Conservation (phyloP, 2,329 filamentous ascomycete species). For the Cordyceps cateniannulata region DNA sequence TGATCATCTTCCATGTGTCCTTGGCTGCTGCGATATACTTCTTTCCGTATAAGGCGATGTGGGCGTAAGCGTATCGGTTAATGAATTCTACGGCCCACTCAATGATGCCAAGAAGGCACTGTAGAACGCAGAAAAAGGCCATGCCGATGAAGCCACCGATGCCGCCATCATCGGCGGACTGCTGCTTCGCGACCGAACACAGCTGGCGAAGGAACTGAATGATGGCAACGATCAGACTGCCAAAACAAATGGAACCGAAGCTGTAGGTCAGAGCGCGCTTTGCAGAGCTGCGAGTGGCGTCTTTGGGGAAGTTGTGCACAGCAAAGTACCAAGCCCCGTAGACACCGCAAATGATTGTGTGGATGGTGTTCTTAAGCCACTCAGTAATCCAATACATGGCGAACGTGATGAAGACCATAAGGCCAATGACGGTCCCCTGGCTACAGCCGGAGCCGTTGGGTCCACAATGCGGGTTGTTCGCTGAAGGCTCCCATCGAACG, state of each 20-base stretch:
- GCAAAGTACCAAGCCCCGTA: conserved; percentile 95
- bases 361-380: conserved; percentile 88
- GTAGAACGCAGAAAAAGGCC: conserved; percentile 66
- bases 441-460: conserved; percentile 57
- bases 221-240: conserved; percentile 78
- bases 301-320: conserved; percentile 61
- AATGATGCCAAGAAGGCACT: conserved; percentile 69
- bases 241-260: conserved; percentile 84
- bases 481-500: conserved; percentile 67
- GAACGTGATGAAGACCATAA: conserved; percentile 84
- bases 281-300: conserved; percentile 76
- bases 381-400: conserved; percentile 92
- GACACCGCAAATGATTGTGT: conserved; percentile 79
- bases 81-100: conserved; percentile 85
- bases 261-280: conserved; percentile 80
- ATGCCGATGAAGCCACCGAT: conserved; percentile 61
- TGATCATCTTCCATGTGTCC: conserved; percentile 87
- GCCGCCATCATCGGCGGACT: conserved; percentile 61
- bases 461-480: conserved; percentile 45
- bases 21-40: conserved; percentile 81
- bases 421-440: conserved; percentile 69
- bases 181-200: conserved; percentile 65
- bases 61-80: conserved; percentile 87
- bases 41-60: conserved; percentile 90
- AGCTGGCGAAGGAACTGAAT: conserved; percentile 79